These are phyloP conservation scores for Solanum infundibuliforme DNA, from an alignment of 257 asterid species.

Conservation along the genomic window DNA sequence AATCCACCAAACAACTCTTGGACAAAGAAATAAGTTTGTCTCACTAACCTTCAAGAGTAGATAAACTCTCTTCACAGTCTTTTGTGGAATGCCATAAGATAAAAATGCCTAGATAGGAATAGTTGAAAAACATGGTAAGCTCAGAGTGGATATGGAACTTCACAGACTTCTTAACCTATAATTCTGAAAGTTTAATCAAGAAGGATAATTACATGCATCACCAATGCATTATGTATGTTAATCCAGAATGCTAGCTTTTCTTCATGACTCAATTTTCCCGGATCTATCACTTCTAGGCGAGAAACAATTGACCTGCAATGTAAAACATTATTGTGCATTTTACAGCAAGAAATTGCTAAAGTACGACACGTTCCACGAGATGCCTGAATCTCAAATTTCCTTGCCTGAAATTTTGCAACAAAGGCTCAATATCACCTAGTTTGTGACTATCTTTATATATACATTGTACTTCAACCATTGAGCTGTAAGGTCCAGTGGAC, in stretches of 20 bases:
- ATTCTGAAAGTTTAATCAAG: neutral
- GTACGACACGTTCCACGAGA: neutral
- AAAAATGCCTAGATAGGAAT: conserved; percentile 50
- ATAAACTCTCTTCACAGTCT: conserved; percentile 63
- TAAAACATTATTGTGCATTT: neutral
- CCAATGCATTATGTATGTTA: conserved; percentile 82
- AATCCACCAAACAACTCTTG: neutral
- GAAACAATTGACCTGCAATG: conserved; percentile 65
- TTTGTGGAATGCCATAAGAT: conserved; percentile 84
- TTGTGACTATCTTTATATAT: conserved; percentile 65
- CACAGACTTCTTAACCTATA: neutral
- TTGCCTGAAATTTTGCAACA: conserved; percentile 68
- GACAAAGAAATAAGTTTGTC: neutral
- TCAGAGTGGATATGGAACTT: neutral
- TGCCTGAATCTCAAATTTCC: neutral
- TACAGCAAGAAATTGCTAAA: neutral
- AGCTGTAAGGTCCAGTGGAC: conserved; percentile 92
- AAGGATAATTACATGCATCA: conserved; percentile 74
- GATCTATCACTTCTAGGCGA: conserved; percentile 68
- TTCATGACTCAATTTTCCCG: conserved; percentile 62
- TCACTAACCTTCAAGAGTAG: conserved; percentile 68
- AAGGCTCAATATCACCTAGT: conserved; percentile 54
- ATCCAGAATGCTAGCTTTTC: conserved; percentile 97
- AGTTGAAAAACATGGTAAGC: neutral
- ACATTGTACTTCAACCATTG: conserved; percentile 85